Percentiles rank a stretch among this genome's conserved stretches.
These are phyloP conservation scores for Trametes pubescens DNA, from an alignment of 1,284 basidiomycete species.

Conservation along the genomic window DNA sequence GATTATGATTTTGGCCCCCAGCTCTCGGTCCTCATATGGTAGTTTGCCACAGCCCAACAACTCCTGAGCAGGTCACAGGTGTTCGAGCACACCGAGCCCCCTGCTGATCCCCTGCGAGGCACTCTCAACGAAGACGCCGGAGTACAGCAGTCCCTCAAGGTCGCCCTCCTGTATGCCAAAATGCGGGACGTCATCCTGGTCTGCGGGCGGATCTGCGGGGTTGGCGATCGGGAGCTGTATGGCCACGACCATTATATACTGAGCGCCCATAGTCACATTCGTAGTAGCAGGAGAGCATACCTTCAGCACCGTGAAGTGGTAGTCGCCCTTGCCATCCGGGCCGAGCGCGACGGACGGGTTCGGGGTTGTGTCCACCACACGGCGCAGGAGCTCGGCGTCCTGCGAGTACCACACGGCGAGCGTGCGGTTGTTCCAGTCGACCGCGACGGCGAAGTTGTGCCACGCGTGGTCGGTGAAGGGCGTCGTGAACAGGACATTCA, in stretches of 20 bases:
- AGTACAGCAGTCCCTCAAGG: conserved; percentile 61
- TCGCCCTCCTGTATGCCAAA: conserved; percentile 64
- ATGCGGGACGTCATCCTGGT: conserved; percentile 63
- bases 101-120: conserved; percentile 38
- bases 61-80: not conserved
- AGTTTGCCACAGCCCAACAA: too few species aligned
- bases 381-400: conserved; percentile 46
- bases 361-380: conserved; percentile 50
- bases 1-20: too few species aligned
- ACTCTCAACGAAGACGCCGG: conserved; percentile 54
- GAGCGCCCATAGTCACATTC: conserved; percentile 1
- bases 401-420: conserved; percentile 60
- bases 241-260: not conserved
- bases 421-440: conserved; percentile 62
- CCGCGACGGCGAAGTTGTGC: conserved; percentile 68
- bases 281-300: conserved; percentile 39
- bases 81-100: not conserved
- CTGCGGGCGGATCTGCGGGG: conserved; percentile 50
- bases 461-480: conserved; percentile 54
- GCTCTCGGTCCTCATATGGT: too few species aligned
- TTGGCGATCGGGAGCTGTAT: conserved; percentile 61
- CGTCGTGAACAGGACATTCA: conserved; percentile 57
- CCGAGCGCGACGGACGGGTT: conserved; percentile 54
- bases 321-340: conserved; percentile 60
- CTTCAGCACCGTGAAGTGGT: conserved; percentile 66